phyloP scores from a whole-genome alignment of 768 basidiomycete species.

The Coprinellus aureogranulatus region DNA sequence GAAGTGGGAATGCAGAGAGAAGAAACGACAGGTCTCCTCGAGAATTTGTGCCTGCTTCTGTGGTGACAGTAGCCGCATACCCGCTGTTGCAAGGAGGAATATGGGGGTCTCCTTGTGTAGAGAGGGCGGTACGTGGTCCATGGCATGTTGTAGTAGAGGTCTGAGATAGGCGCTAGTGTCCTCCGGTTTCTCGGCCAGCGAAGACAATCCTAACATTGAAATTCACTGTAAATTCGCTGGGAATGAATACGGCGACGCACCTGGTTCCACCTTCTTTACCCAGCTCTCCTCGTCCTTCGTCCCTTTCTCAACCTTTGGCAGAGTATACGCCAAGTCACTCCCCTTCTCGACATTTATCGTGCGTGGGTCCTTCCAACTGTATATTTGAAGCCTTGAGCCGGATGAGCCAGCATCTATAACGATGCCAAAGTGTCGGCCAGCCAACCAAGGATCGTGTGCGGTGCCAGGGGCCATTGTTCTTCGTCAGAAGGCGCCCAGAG shows the following conservation, averaged over 20 bases:
- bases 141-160: conserved; percentile 82
- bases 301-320: conserved; percentile 92
- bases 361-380: conserved; percentile 90
- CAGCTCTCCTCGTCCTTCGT: conserved; percentile 77
- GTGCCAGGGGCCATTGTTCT: conserved; percentile 70
- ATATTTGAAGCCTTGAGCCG: conserved; percentile 93
- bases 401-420: conserved; percentile 99
- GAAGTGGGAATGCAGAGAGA: conserved; percentile 75
- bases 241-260: conserved; percentile 44
- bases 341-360: conserved; percentile 47
- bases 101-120: conserved; percentile 82
- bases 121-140: conserved; percentile 80
- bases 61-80: conserved; percentile 84
- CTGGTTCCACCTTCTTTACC: conserved; percentile 91
- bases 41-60: conserved; percentile 71
- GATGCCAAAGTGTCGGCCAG: conserved; percentile 81
- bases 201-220: conserved; percentile 72
- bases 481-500: not conserved
- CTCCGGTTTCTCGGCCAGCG: conserved; percentile 67
- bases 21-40: conserved; percentile 72
- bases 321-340: conserved; percentile 47
- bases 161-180: conserved; percentile 72
- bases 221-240: not conserved
- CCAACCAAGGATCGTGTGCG: conserved; percentile 69
- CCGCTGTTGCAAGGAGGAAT: conserved; percentile 94